A percentile compares a stretch with the other conserved stretches of the same genome.
These are phyloP conservation scores for Combretum micranthum DNA, from an alignment of 345 rosid genomes.

Conservation along the genomic window DNA sequence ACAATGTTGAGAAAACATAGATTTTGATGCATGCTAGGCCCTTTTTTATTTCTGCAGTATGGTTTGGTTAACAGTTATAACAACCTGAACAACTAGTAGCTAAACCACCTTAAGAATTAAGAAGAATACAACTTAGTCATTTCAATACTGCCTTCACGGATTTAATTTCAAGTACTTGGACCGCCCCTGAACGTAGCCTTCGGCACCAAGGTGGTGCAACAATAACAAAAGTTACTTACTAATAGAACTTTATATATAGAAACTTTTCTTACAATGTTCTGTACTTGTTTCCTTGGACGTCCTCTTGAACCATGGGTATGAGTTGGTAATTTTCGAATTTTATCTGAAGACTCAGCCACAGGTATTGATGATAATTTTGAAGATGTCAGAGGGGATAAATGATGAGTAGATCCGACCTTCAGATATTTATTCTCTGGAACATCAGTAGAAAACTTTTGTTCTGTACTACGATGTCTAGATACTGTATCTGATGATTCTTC, in stretches of 20 bases:
- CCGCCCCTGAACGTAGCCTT: background rate
- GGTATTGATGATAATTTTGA: constrained; percentile 13
- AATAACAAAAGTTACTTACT: background rate
- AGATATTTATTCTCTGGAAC: constrained; percentile 17
- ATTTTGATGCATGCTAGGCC: too few relatives aligned
- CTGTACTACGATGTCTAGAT: constrained; percentile 8
- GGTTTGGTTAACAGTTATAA: too few relatives aligned
- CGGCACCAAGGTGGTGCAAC: background rate
- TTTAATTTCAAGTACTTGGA: too few relatives aligned
- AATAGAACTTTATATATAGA: background rate
- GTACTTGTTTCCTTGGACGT: constrained; percentile 27
- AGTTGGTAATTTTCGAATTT: constrained; percentile 19
- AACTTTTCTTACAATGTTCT: constrained; percentile 27
- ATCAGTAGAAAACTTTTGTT: constrained; percentile 13
- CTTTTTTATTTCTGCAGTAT: too few relatives aligned
- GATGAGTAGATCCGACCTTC: constrained; percentile 20
- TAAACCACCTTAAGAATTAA: background rate
- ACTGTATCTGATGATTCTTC: constrained; percentile 37
- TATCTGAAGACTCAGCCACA: constrained; percentile 18
- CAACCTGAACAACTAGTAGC: background rate
- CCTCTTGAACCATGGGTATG: constrained; percentile 33
- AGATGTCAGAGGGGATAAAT: constrained; percentile 9
- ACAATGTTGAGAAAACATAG: too few relatives aligned
- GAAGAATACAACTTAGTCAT: background rate
- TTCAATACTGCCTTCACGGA: too few relatives aligned